Evolutionary conservation across 768 basidiomycete species (phyloP).

Genomic region (Pholiota microspora): DNA sequence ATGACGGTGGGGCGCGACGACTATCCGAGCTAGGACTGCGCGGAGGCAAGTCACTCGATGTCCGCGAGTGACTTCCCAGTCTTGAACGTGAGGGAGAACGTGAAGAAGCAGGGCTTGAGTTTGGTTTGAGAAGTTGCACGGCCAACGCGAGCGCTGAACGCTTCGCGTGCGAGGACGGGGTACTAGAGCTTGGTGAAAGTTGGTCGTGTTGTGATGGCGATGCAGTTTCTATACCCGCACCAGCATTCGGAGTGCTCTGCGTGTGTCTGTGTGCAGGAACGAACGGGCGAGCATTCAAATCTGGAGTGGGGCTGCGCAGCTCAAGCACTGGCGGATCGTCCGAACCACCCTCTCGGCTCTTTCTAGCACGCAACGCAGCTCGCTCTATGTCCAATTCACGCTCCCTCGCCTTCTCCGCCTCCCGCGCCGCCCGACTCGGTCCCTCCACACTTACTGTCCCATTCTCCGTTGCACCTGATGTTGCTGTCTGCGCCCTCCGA

Average conservation of each 20-base stretch:
- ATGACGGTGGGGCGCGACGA: background rate
- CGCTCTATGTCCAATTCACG: conserved; percentile 16
- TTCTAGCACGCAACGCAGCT: conserved; percentile 18
- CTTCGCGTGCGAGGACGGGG: background rate
- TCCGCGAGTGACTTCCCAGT: background rate
- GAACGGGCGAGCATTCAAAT: background rate
- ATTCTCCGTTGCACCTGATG: background rate
- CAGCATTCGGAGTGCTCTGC: background rate
- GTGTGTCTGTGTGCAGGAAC: conserved; percentile 1
- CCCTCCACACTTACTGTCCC: conserved; percentile 3
- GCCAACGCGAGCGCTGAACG: conserved; percentile 40
- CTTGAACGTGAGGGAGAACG: background rate
- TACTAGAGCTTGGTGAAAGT: background rate
- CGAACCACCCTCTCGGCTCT: conserved; percentile 16
- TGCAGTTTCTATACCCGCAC: background rate
- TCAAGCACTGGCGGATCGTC: conserved; percentile 11
- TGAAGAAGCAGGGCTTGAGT: background rate
- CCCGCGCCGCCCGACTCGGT: background rate
- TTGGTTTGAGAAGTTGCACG: conserved; percentile 42
- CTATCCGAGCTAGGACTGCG: background rate
- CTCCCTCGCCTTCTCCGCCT: background rate
- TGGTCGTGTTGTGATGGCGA: background rate
- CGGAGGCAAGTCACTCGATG: background rate
- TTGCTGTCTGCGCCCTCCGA: conserved; percentile 3
- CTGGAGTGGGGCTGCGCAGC: conserved; percentile 10